phyloP scores from a whole-genome alignment of 208 protist species.

The Phytomonas sp. region DNA sequence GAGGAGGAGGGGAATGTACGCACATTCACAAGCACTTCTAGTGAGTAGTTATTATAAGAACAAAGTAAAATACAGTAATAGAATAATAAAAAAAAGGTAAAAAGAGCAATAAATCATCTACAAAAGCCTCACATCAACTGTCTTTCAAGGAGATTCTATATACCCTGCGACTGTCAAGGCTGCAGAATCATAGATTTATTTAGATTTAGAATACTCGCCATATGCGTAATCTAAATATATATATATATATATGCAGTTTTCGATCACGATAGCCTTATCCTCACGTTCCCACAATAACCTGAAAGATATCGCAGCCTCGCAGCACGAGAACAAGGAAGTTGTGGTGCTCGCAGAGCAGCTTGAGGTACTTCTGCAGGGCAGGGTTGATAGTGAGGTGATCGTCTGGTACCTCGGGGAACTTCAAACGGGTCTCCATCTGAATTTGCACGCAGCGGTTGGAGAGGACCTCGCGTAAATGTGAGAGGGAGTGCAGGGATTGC shows the following conservation, averaged over 20 bases:
- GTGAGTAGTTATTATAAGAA: not conserved
- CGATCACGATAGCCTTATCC: constrained; percentile 2
- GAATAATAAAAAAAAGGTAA: not conserved
- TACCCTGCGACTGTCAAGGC: no score
- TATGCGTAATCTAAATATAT: constrained; percentile 7
- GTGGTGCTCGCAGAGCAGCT: constrained; percentile 82
- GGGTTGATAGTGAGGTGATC: constrained; percentile 55
- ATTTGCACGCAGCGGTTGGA: constrained; percentile 72
- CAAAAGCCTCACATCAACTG: not conserved
- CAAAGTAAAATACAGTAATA: not conserved
- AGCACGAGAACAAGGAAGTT: constrained; percentile 85
- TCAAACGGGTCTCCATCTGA: constrained; percentile 59
- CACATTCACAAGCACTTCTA: no score
- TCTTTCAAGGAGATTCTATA: no score
- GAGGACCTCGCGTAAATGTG: constrained; percentile 78
- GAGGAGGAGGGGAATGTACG: constrained; percentile 2
- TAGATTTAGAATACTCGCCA: not conserved
- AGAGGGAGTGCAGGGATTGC: constrained; percentile 75
- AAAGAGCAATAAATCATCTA: not conserved
- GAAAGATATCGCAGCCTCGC: constrained; percentile 78
- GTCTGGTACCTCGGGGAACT: constrained; percentile 61
- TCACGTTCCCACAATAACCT: constrained; percentile 81
- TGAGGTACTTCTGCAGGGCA: constrained; percentile 79
- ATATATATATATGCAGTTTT: constrained; percentile 12
- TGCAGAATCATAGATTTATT: no score